Conservation (phyloP, 2,329 filamentous ascomycete genomes). For the Ascochyta lentis region DNA sequence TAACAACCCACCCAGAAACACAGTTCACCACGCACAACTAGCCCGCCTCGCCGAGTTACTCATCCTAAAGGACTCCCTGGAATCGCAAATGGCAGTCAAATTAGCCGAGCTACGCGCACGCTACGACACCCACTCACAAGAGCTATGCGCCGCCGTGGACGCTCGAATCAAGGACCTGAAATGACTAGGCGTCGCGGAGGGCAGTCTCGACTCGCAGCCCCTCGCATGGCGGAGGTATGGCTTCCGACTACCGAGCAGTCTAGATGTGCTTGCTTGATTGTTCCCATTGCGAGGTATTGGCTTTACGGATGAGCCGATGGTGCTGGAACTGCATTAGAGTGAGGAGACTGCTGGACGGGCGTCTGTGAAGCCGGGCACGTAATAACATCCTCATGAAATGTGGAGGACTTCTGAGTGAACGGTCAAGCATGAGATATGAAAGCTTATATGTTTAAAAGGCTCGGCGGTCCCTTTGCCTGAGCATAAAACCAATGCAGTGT, state of each 20-base stretch:
- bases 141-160: slow-evolving; percentile 31
- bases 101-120: slow-evolving; percentile 20
- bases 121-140: slow-evolving; percentile 32
- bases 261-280: background rate
- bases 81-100: slow-evolving; percentile 32
- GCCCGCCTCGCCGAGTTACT: slow-evolving; percentile 33
- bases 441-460: background rate
- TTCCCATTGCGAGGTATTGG: background rate
- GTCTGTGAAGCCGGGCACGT: background rate
- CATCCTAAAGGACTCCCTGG: slow-evolving; percentile 31
- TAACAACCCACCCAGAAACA: slow-evolving; percentile 20
- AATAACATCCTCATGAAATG: background rate
- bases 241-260: slow-evolving; percentile 1
- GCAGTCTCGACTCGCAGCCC: background rate
- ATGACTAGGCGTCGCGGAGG: slow-evolving; percentile 1
- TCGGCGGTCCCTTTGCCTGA: background rate
- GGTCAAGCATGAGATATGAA: background rate
- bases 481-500: too few species aligned
- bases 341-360: background rate
- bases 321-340: background rate
- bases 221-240: background rate
- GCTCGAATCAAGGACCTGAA: slow-evolving; percentile 30
- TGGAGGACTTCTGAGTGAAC: background rate
- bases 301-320: background rate
- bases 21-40: slow-evolving; percentile 32